Base-by-base conservation (phyloP, 2,329 filamentous ascomycete species). In the Ascochyta rabiei region DNA sequence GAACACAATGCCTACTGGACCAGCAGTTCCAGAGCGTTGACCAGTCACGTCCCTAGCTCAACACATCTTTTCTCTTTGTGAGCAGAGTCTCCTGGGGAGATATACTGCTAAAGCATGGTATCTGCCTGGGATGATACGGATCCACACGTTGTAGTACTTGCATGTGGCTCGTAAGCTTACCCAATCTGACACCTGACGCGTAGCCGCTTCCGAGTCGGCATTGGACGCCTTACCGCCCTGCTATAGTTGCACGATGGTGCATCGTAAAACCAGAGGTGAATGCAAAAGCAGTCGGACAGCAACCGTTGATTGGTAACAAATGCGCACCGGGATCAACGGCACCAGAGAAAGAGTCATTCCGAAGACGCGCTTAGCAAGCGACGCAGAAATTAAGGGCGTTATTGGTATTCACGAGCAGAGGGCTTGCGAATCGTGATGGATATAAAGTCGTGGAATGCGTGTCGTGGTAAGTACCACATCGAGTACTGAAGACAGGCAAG, bases 291-390 rank as follows among this genome's bases (percentile, higher is more conserved):
- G 12, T 4, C 13, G 12, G 28, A 13, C 9, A 37, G 13, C 12
- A 13, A n/a, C 3, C 5, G 6, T 37, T 37, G 19, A 49, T 39
- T 50, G 40, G 39, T 39, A 33, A 44, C 35, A 38, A 38, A 19
- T 13, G 35, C 8, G 6, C 35, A 38, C n/a, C 35, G 6, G 8
- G 15, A 34, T n/a, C n/a, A 15, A 16, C 8, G n/a, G 4, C 15
- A 28, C 45, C 3, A 6, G 16, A 35, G 35, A 18, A 47, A 53
- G 43, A 53, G 50, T 53, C 50, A 47, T 53, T 53, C 31, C 43
- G 24, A 21, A 34, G 28, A 21, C 16, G 19, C 19, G 42, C 42
- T 52, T 52, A 52, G 49, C 42, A 46, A 52, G 37, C 42, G 2
- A 23, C 34, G 21, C n/a, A 26, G 21, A 5, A n/a, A 8, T 9